Evolutionary conservation across 306 rosid species (phyloP).

Genomic region (Vigna trinervia): DNA sequence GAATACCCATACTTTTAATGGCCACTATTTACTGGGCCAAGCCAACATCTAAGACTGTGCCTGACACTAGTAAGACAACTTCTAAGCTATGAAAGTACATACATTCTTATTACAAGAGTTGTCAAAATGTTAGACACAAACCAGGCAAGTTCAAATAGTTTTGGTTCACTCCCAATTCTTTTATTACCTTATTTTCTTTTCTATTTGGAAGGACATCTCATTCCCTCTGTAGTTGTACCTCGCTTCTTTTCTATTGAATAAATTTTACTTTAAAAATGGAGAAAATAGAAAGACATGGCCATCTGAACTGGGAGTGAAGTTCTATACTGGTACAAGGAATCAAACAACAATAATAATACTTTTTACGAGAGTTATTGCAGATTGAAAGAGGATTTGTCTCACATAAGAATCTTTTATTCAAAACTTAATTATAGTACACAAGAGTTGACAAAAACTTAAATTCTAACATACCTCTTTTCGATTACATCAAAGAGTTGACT

Average conservation of each 20-base stretch:
- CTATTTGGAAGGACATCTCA: not conserved
- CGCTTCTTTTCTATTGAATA: constrained; percentile 1
- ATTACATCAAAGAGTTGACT: constrained; percentile 83
- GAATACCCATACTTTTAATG: not conserved
- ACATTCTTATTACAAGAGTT: not conserved
- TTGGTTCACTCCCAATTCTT: not conserved
- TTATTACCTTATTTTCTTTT: not conserved
- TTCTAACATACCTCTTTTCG: constrained; percentile 61
- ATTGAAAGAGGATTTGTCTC: constrained; percentile 18
- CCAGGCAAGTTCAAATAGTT: not conserved
- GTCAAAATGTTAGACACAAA: not conserved
- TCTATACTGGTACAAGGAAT: constrained; percentile 7
- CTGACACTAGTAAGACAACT: not conserved
- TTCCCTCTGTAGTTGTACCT: not conserved
- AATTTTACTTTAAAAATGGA: not conserved
- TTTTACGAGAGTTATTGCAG: not conserved
- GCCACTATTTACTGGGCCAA: not conserved
- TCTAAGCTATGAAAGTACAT: not conserved
- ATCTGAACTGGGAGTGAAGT: not conserved
- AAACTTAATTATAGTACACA: constrained; percentile 23
- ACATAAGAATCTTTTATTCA: constrained; percentile 17
- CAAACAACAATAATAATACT: constrained; percentile 23
- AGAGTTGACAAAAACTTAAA: constrained; percentile 54
- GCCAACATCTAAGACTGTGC: not conserved
- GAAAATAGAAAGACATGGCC: constrained; percentile 18